Base-by-base conservation (phyloP, 768 basidiomycete species). In the Gloeopeniophorella convolvens region DNA sequence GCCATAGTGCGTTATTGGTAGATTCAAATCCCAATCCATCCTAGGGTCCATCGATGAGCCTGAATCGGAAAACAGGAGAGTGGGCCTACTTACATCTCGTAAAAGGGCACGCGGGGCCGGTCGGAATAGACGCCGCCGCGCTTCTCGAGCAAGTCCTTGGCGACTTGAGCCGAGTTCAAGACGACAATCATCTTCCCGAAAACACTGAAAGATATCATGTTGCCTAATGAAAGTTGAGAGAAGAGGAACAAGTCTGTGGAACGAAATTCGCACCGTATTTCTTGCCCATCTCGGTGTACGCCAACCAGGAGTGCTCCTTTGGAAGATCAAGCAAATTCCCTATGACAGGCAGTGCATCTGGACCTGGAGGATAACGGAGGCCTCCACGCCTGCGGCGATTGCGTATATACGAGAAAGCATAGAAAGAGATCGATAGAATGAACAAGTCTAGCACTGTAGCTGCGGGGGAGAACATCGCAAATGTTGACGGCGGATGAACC, bases 71-170 rank as follows among this genome's bases (percentile, higher is more conserved):
- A 3, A 20, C 18, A 21, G n/a, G n/a, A n/a, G 15, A n/a, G 12
- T 0, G 3, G 20, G 34, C 5, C 2, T 11, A 35, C 39, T 18
- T 36, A 54, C 52, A 54, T 48, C 15, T 54, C 47, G 6, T 3
- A 6, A 1, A 54, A 9, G 1, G 39, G 32, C 1, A 43, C 5
- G 5, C 10, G 10, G n/a, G 42, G 27, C 6, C 52, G 42, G 21
- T 45, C 47, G 5, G 52, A 48, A 16, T 43, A 54, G 16, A 32
- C 75, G 13, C 70, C 56, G 46, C 78, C 72, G 47, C 76, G 70
- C 59, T 72, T 77, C 32, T 79, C 78, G 26, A 82, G 66, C n/a
- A 82, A 62, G 48, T 74, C 76, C 8, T 68, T 66, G 23, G 72
- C 68, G 6, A 69, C 72, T 51, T 71, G 66, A 49, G 65, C 46